Conservation (phyloP, 805 yeast species). For the Candida germanica region DNA sequence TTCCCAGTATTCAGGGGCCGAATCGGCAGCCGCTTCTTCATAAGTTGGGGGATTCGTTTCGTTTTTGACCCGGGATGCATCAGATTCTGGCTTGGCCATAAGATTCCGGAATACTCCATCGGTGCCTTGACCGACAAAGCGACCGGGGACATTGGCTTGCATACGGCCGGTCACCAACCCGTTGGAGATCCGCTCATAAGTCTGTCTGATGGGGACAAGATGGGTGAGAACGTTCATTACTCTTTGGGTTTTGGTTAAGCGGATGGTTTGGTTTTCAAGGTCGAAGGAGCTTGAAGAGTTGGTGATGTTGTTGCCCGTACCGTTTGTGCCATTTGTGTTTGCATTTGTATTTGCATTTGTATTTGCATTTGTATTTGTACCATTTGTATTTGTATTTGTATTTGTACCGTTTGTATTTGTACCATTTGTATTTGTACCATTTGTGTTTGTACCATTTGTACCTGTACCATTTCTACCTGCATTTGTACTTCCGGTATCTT, state of each 20-base stretch:
- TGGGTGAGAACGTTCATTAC: slow-evolving; percentile 29
- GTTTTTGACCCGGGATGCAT: slow-evolving; percentile 23
- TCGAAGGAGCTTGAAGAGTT: slow-evolving; percentile 16
- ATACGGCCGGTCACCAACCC: slow-evolving; percentile 42
- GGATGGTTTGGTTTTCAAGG: slow-evolving; percentile 27
- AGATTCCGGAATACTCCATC: slow-evolving; percentile 95
- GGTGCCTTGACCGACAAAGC: slow-evolving; percentile 44
- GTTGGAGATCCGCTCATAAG: slow-evolving; percentile 41
- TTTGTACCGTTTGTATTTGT: no score
- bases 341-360: no score
- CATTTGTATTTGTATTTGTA: no score
- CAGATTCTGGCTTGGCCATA: slow-evolving; percentile 80
- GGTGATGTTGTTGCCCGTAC: no score
- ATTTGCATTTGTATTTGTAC: no score
- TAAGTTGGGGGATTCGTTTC: slow-evolving; percentile 79
- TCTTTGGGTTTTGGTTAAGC: slow-evolving; percentile 28
- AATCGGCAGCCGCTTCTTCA: slow-evolving; percentile 92
- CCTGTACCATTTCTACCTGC: no score
- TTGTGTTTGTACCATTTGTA: no score
- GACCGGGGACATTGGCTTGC: slow-evolving; percentile 42
- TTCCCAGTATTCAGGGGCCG: slow-evolving; percentile 97
- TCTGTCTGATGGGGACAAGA: slow-evolving; percentile 38
- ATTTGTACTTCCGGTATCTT: no score
- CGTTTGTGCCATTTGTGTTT: no score
- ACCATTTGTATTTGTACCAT: no score